Evolutionary conservation across 768 basidiomycete genomes (phyloP), one percentile per base, ranked within the genome.

Genomic region (Phanerochaete carnosa): DNA sequence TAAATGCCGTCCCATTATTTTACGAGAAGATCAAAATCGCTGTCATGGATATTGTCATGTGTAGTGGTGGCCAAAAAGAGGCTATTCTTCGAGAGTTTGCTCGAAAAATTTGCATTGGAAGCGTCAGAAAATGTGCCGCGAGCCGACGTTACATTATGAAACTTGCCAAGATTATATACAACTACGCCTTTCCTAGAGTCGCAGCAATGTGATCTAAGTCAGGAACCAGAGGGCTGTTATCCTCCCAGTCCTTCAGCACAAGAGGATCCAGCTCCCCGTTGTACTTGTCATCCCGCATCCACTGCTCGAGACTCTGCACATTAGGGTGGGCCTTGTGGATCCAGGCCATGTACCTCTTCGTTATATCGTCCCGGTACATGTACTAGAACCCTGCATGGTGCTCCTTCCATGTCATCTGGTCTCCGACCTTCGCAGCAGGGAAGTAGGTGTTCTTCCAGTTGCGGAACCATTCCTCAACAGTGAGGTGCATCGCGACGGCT

Each of bases 331-430:
- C 64, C 13, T 67, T 72, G 52, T 70, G 64, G 23, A 79, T 70
- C 76, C 77, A 79, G 7, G 74, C 71, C 71, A 78, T 73, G 57
- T 80, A 74, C 61, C 75, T 66, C 60, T 69, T 71, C 37, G 79
- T 64, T 29, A 79, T 65, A 62, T 75, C 73, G 50, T 81, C 79
- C 33, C 75, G 66, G 66, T 70, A 80, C 55, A 72, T 55, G n/a
- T 65, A 69, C 75, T 75, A 81, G 62, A 73, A 79, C 4, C 68
- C 72, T 16, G 72, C 70, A 61, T 78, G 79, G 64, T 76, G 78
- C 68, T 78, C 66, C 29, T n/a, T 57, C 22, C 29, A 59, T 28
- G 62, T 63, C 37, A 54, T 51, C 35, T 50, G 26, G 8, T 43
- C 58, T 33, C 56, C 58, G 1, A 51, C 58, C 26, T 49, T 51